phyloP scores from a whole-genome alignment of 2,329 filamentous ascomycete species.

The Penicillium olsonii region DNA sequence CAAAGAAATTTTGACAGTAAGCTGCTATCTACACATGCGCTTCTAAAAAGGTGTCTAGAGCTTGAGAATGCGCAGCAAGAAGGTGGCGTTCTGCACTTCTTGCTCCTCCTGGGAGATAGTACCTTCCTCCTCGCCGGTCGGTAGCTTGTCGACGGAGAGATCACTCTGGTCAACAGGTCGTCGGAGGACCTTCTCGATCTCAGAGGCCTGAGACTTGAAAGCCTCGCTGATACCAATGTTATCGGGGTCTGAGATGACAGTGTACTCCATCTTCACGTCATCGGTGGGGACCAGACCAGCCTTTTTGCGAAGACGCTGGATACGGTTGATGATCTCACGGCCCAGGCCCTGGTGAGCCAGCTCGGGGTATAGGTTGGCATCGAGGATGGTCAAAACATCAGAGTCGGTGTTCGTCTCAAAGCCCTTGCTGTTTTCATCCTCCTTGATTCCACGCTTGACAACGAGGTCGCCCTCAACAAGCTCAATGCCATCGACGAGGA shows the following conservation, averaged over 20 bases:
- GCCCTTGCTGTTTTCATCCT: slow-evolving; percentile 69
- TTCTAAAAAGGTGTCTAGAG: slow-evolving; percentile 51
- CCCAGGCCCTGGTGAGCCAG: slow-evolving; percentile 85
- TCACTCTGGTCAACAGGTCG: slow-evolving; percentile 73
- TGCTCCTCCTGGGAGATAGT: slow-evolving; percentile 82
- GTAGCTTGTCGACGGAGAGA: slow-evolving; percentile 59
- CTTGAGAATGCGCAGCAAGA: slow-evolving; percentile 74
- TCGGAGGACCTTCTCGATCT: slow-evolving; percentile 76
- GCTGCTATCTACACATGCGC: slow-evolving; percentile 10
- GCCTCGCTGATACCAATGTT: slow-evolving; percentile 69
- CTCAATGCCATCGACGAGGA: slow-evolving; percentile 81
- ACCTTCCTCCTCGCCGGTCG: slow-evolving; percentile 54
- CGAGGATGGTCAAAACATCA: slow-evolving; percentile 89
- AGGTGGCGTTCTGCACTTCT: slow-evolving; percentile 79
- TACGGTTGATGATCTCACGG: slow-evolving; percentile 87
- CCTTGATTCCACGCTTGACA: slow-evolving; percentile 76
- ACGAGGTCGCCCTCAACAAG: slow-evolving; percentile 80
- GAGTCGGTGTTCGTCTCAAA: slow-evolving; percentile 86
- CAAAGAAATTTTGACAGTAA: slow-evolving; percentile 4
- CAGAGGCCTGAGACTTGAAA: slow-evolving; percentile 66
- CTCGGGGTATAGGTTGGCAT: slow-evolving; percentile 78
- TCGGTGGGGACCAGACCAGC: slow-evolving; percentile 87
- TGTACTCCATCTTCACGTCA: slow-evolving; percentile 93
- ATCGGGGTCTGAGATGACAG: slow-evolving; percentile 76
- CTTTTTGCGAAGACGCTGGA: slow-evolving; percentile 92